phyloP scores from a whole-genome alignment of 176 grass and related monocot genomes.

The Hordeum marinum region DNA sequence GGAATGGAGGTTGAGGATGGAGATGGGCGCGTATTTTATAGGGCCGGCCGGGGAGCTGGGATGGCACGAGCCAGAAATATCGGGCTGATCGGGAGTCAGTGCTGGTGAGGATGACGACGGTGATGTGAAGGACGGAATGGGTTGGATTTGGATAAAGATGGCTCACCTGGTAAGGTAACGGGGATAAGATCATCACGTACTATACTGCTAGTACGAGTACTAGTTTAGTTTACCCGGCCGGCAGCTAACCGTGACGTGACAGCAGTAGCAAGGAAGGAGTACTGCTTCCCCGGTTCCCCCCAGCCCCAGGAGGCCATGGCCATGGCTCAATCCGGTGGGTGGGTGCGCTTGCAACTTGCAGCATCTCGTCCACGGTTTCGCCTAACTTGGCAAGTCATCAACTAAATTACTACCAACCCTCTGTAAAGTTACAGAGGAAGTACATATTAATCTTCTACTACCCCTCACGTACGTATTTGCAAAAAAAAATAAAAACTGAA shows the following conservation, averaged over 20 bases:
- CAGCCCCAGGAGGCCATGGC: background rate
- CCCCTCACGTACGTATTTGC: no score
- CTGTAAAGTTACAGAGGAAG: no score
- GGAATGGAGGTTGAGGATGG: conserved; percentile 30
- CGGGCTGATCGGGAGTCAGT: background rate
- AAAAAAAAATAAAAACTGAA: no score
- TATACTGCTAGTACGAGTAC: no score
- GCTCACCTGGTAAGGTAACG: background rate
- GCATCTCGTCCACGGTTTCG: background rate
- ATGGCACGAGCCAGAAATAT: background rate
- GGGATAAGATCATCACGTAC: conserved; percentile 45
- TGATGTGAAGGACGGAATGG: background rate
- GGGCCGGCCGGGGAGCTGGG: background rate
- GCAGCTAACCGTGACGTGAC: background rate
- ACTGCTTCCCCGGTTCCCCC: background rate
- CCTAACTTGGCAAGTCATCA: no score
- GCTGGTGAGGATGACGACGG: background rate
- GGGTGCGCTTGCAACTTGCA: background rate
- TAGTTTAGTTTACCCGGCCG: background rate
- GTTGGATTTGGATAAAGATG: background rate
- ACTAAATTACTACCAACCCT: no score
- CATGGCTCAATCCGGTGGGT: background rate
- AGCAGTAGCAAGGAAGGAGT: background rate
- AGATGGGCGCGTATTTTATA: conserved; percentile 26
- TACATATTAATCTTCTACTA: no score